phyloP scores from a whole-genome alignment of 176 grass and related monocot genomes.

The Musa acuminata region DNA sequence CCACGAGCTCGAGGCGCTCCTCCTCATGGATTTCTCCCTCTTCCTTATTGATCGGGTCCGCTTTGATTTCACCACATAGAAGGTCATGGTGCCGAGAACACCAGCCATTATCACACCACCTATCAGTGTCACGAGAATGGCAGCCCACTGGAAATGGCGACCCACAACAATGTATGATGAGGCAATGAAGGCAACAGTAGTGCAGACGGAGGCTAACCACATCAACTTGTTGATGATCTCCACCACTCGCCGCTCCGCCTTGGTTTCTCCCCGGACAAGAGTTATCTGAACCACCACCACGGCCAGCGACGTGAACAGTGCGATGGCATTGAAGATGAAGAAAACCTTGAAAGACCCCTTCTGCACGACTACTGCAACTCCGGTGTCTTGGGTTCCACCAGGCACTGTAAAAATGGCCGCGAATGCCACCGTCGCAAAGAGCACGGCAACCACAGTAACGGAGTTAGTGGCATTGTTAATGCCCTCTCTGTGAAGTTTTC shows the following conservation, averaged over 20 bases:
- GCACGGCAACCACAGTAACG: conserved; percentile 84
- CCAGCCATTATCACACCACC: conserved; percentile 76
- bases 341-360: conserved; percentile 60
- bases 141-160: conserved; percentile 53
- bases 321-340: conserved; percentile 86
- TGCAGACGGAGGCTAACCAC: conserved; percentile 92
- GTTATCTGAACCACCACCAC: conserved; percentile 97
- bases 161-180: conserved; percentile 85
- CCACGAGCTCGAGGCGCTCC: conserved; percentile 86
- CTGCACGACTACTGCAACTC: conserved; percentile 43
- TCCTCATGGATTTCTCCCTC: conserved; percentile 50
- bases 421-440: conserved; percentile 83
- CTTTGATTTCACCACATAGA: conserved; percentile 85
- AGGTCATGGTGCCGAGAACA: conserved; percentile 85
- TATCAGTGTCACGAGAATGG: conserved; percentile 66
- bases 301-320: conserved; percentile 80
- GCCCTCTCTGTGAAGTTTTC: conserved; percentile 75
- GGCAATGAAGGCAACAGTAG: conserved; percentile 82
- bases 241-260: conserved; percentile 75
- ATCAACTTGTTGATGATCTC: conserved; percentile 91
- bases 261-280: conserved; percentile 70
- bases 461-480: conserved; percentile 98
- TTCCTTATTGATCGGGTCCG: conserved; percentile 55
- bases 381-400: conserved; percentile 30
- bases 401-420: conserved; percentile 90